phyloP scores from a whole-genome alignment of 140 eudicot species.

The Anethum foeniculum region DNA sequence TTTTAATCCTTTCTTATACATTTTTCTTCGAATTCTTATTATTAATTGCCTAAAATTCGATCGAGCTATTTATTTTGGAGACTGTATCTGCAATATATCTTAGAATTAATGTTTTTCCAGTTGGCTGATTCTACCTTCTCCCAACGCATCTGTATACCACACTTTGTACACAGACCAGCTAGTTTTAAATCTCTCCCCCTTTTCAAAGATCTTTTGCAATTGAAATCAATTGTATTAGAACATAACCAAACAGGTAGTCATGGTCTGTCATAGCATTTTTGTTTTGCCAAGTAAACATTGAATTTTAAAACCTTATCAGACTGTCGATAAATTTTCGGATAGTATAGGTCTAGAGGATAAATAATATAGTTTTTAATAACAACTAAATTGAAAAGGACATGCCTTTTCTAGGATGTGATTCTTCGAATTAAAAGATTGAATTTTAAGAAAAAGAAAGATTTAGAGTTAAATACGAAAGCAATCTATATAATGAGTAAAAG shows the following conservation, averaged over 20 bases:
- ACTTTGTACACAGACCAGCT: not conserved
- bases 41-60: not conserved
- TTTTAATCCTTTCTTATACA: not conserved
- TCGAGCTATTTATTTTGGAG: not conserved
- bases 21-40: not conserved
- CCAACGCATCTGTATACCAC: not conserved
- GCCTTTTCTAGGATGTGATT: not conserved
- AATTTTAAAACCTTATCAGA: not conserved
- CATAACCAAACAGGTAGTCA: not conserved
- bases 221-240: not conserved
- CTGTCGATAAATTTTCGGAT: not conserved
- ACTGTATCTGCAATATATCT: not conserved
- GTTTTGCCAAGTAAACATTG: not conserved
- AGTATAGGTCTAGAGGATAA: not conserved
- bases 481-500: slow-evolving; percentile 3
- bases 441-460: not conserved
- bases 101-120: not conserved
- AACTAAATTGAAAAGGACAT: not conserved
- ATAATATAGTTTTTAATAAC: not conserved
- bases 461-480: not conserved
- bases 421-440: not conserved
- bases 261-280: not conserved
- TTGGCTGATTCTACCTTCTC: not conserved
- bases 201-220: not conserved
- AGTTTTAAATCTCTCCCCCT: not conserved